Conservation (phyloP, 345 rosid genomes). For the Bruguiera sexangula region DNA sequence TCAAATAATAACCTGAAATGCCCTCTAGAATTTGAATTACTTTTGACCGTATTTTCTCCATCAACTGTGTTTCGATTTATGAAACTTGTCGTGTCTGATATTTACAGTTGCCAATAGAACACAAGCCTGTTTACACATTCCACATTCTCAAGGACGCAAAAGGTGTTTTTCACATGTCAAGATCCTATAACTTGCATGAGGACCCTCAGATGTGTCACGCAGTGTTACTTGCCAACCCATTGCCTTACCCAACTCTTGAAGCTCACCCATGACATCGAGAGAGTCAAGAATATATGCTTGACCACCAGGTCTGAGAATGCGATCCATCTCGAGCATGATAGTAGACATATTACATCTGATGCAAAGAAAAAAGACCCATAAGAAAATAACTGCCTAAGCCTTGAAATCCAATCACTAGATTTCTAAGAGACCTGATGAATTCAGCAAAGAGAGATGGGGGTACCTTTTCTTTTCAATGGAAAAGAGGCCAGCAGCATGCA, state of each 20-base stretch:
- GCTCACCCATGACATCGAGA: constrained; percentile 67
- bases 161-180: constrained; percentile 71
- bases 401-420: not conserved
- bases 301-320: constrained; percentile 95
- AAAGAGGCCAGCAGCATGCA: constrained; percentile 92
- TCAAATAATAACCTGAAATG: not conserved
- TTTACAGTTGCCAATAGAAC: constrained; percentile 9
- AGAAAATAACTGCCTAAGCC: not conserved
- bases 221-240: constrained; percentile 69
- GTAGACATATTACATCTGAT: constrained; percentile 83
- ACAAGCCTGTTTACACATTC: not conserved
- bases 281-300: constrained; percentile 79
- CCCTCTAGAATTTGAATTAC: not conserved
- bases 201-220: constrained; percentile 90
- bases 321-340: constrained; percentile 97
- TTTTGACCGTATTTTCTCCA: not conserved
- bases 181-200: constrained; percentile 87
- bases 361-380: not conserved
- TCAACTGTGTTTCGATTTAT: not conserved
- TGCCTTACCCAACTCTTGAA: constrained; percentile 68
- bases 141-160: constrained; percentile 30
- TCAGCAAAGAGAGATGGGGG: not conserved
- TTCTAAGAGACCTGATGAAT: not conserved
- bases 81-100: not conserved
- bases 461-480: constrained; percentile 89